Conservation (phyloP, 225 moss, liverwort and hornwort species). For the Rhytidiadelphus loreus region DNA sequence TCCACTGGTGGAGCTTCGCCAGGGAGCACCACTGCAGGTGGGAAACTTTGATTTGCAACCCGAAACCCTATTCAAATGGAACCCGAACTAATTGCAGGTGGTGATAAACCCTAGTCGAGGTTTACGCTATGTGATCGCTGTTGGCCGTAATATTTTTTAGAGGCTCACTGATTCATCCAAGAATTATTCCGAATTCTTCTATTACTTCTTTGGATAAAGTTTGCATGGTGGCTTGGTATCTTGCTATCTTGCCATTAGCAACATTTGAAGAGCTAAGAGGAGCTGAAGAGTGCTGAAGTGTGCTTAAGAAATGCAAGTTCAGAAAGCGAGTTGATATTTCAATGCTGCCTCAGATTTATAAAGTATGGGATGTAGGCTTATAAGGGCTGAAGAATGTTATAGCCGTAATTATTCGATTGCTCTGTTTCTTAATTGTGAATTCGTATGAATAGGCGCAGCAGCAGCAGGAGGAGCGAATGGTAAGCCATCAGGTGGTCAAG, state of each 20-base stretch:
- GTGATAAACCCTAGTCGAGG: background rate
- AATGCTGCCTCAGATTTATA: background rate
- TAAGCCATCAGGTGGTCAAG: background rate
- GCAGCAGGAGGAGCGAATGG: conserved; percentile 8
- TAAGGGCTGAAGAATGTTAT: background rate
- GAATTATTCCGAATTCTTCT: background rate
- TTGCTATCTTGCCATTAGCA: background rate
- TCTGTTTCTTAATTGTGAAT: background rate
- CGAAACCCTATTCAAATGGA: background rate
- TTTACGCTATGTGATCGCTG: background rate
- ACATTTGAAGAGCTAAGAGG: background rate
- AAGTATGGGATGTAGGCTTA: background rate
- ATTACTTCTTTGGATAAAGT: background rate
- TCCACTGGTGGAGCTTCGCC: conserved; percentile 12
- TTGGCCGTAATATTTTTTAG: too few species aligned
- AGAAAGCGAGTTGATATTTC: background rate
- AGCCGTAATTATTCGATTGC: background rate
- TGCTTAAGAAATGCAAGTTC: background rate
- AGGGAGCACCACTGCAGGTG: background rate
- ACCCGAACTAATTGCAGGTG: background rate
- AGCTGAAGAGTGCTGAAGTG: background rate
- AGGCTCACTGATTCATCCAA: background rate
- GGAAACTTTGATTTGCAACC: background rate
- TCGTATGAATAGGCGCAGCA: conserved; percentile 4
- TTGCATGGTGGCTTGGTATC: background rate